Evolutionary conservation across 768 basidiomycete genomes (phyloP), one percentile per base, ranked within the genome.

Genomic region (Brasilioporus rufonigricans): DNA sequence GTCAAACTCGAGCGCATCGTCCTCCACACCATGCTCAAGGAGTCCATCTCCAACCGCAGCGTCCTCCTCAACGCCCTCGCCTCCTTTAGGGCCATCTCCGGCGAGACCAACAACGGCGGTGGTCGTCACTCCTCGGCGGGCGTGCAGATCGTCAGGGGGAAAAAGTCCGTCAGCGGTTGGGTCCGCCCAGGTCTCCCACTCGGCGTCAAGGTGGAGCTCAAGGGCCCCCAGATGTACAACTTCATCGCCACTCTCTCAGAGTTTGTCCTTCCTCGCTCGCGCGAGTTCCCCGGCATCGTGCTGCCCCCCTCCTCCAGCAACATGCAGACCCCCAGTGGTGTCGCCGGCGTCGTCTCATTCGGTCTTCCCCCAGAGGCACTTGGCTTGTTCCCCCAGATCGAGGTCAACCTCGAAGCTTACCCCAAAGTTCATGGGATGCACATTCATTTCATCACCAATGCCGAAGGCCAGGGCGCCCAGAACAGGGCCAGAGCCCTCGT

Each of bases 311-410:
- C 85, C 13, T 85, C 85, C 1, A 78, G 82, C n/a, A 85, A 81
- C 35, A 74, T 81, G 39, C 82, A 86, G 58, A 88, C 86, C 1
- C 86, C 91, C 1, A 85, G 83, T 51, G 84, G 86, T 1, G 89
- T 91, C 2, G 80, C 89, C 0, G 95, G 97, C 48, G 92, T 96
- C 19, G 90, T 98, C 48, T 84, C 86, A 3, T 87, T 98, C 62
- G 96, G 96, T 45, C 77, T 99, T 4, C 84, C 89, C 0, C 85
- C 92, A 1, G 73, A 77, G 5, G 93, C 95, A 1, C 87, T 99
- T 81, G 85, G 80, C 8, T 80, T 95, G 62, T 99, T 98, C 77
- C 96, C 96, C 1, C 91, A 96, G 74, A 89, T 98, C 53, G 96
- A 98, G 74, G 87, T 93, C 71, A 97, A 97, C 69, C 71, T 89